phyloP scores from a whole-genome alignment of 148 eudicot species.

The Camellia granthamiana region DNA sequence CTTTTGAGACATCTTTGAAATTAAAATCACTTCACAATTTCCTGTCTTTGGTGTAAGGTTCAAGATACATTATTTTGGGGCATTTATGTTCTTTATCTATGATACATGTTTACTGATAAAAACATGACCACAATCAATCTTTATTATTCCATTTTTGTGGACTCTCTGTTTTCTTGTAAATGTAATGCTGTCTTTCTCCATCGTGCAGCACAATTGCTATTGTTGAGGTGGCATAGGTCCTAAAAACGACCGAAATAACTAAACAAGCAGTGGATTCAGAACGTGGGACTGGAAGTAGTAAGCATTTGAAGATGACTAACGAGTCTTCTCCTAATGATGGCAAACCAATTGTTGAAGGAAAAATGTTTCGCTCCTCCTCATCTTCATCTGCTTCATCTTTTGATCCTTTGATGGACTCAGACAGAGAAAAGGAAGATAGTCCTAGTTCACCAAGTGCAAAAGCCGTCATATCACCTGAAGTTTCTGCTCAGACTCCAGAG shows the following conservation, averaged over 20 bases:
- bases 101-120: not conserved
- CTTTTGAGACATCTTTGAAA: not conserved
- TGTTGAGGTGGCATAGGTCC: constrained; percentile 3
- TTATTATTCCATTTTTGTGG: not conserved
- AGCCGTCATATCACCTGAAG: not conserved
- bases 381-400: constrained; percentile 18
- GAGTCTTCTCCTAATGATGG: not conserved
- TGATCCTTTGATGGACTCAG: constrained; percentile 12
- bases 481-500: constrained; percentile 1
- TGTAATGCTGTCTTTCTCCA: not conserved
- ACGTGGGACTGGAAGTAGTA: constrained; percentile 2
- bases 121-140: not conserved
- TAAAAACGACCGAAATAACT: not conserved
- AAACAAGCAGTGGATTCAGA: constrained; percentile 11
- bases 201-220: not conserved
- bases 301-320: not conserved
- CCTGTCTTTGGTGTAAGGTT: not conserved
- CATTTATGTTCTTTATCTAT: not conserved
- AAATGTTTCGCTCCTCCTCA: not conserved
- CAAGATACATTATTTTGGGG: not conserved
- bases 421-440: not conserved
- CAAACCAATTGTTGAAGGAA: constrained; percentile 1
- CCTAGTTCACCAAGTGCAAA: not conserved
- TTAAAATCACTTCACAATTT: not conserved
- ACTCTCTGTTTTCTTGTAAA: not conserved